These are phyloP conservation scores for Termitomyces sp. DNA, from an alignment of 768 basidiomycete species.

Conservation along the genomic window DNA sequence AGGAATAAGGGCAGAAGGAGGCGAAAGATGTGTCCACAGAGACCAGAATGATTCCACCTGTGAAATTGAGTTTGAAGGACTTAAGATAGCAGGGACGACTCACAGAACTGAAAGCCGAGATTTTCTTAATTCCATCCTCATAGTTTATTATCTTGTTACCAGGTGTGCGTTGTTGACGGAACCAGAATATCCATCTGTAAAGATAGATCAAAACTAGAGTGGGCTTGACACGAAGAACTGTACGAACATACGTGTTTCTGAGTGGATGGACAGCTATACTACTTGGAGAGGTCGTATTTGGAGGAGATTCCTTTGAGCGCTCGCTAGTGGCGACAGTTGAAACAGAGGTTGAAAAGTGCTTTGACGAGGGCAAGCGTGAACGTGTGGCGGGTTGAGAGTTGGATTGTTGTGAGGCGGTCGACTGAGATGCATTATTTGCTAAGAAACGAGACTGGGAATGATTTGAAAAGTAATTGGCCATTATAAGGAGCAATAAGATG, in stretches of 20 bases:
- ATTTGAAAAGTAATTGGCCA: conserved; percentile 81
- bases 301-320: conserved; percentile 37
- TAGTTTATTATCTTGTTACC: conserved; percentile 89
- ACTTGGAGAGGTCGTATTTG: conserved; percentile 28
- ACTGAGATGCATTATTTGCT: conserved; percentile 36
- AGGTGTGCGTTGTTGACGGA: conserved; percentile 83
- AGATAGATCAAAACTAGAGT: conserved; percentile 15
- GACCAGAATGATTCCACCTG: conserved; percentile 97
- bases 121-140: conserved; percentile 92
- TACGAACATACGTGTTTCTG: conserved; percentile 85
- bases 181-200: conserved; percentile 86
- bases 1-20: conserved; percentile 77
- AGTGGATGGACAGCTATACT: conserved; percentile 59
- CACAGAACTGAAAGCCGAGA: conserved; percentile 85
- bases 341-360: conserved; percentile 60
- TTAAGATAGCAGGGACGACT: conserved; percentile 18
- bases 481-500: conserved; percentile 16
- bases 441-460: conserved; percentile 71
- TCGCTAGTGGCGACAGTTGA: conserved; percentile 41
- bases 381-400: conserved; percentile 23
- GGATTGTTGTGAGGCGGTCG: conserved; percentile 17
- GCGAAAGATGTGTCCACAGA: conserved; percentile 84
- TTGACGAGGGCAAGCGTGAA: conserved; percentile 53
- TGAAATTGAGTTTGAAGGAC: conserved; percentile 5
- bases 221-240: conserved; percentile 20